Evolutionary conservation across 202 grass and related monocot species (phyloP).

Genomic region (Carex sylvatica): DNA sequence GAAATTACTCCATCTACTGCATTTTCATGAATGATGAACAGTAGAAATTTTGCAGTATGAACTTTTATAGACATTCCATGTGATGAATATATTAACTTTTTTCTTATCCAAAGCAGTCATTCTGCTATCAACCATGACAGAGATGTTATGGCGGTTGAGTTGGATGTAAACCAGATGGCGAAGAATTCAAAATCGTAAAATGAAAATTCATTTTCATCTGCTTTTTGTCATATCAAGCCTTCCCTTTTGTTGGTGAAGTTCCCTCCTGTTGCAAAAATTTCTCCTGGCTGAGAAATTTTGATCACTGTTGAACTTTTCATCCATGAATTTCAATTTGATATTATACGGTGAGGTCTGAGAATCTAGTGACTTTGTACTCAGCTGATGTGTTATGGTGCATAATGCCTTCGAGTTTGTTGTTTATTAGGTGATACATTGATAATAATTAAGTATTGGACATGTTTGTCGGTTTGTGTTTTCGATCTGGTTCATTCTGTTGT

Average conservation of each 20-base stretch:
- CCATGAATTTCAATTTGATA: conserved; percentile 12
- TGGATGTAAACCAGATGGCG: conserved; percentile 87
- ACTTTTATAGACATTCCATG: not conserved
- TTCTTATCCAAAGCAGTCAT: conserved; percentile 33
- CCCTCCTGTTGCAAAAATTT: conserved; percentile 9
- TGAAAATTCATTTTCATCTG: conserved; percentile 19
- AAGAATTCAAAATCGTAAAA: conserved; percentile 74
- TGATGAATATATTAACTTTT: conserved; percentile 27
- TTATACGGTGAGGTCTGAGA: not conserved
- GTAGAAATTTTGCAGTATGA: not conserved
- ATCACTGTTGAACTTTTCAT: conserved; percentile 5
- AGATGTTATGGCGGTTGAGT: conserved; percentile 75
- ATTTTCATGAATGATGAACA: not conserved
- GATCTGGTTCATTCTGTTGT: not conserved
- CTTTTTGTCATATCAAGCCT: not conserved
- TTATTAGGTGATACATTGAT: conserved; percentile 2
- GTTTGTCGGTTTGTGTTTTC: not conserved
- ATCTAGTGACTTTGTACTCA: conserved; percentile 4
- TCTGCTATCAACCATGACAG: conserved; percentile 63
- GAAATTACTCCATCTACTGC: not conserved
- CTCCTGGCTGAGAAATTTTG: not conserved
- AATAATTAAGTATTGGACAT: not conserved
- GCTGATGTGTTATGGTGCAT: not conserved
- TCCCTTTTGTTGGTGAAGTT: conserved; percentile 19
- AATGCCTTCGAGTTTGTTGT: not conserved